A percentile compares a stretch with the other conserved stretches of the same genome.
These are phyloP conservation scores for Blastomyces gilchristii DNA, from an alignment of 2,329 filamentous ascomycete species.

Conservation along the genomic window DNA sequence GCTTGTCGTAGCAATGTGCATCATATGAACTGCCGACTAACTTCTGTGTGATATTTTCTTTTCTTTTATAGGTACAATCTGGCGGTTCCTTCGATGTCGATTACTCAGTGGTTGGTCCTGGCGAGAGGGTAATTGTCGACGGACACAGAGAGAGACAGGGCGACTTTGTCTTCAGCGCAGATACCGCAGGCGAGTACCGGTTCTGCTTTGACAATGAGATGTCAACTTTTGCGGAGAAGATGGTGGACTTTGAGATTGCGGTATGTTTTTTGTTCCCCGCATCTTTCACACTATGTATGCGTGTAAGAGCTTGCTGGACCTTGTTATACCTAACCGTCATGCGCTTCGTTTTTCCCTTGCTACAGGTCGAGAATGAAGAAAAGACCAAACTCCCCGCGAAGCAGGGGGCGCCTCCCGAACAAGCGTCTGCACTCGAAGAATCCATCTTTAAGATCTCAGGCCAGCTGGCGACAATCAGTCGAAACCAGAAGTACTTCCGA, in stretches of 20 bases:
- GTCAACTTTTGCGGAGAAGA: constrained; percentile 95
- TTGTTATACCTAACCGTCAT: neutral
- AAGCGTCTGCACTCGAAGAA: constrained; percentile 81
- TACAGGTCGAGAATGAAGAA: constrained; percentile 79
- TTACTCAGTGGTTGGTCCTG: constrained; percentile 75
- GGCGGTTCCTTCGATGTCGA: constrained; percentile 97
- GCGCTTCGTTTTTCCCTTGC: neutral
- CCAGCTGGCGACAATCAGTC: constrained; percentile 83
- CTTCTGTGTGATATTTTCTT: neutral
- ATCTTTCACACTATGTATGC: neutral
- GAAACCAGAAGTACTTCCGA: constrained; percentile 99
- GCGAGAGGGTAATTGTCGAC: constrained; percentile 68
- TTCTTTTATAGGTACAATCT: constrained; percentile 67
- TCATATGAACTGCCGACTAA: neutral
- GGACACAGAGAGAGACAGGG: constrained; percentile 89
- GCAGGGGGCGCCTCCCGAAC: constrained; percentile 77
- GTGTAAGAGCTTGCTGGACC: neutral
- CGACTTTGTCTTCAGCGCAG: constrained; percentile 95
- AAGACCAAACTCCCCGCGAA: constrained; percentile 76
- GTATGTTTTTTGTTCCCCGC: constrained; percentile 43
- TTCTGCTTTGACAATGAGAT: constrained; percentile 99
- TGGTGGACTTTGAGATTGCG: constrained; percentile 94
- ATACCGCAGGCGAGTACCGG: constrained; percentile 75
- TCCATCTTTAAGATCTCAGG: constrained; percentile 90
- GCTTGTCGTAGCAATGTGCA: neutral